phyloP scores from a whole-genome alignment of 148 eudicot genomes.

The Vaccinium darrowii region DNA sequence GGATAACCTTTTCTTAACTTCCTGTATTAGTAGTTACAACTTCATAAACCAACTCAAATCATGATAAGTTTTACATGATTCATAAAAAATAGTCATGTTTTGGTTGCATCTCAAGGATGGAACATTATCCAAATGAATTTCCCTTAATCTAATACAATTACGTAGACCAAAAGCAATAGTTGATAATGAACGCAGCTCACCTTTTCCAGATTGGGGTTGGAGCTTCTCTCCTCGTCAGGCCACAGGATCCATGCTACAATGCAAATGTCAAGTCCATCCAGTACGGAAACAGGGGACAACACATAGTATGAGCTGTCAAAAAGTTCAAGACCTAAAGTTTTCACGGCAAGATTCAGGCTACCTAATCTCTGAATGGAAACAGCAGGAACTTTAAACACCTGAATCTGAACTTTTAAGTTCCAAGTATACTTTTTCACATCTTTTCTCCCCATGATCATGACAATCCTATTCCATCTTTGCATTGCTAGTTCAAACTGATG shows the following conservation, averaged over 20 bases:
- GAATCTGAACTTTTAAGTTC: conserved; percentile 80
- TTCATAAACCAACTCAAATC: conserved; percentile 9
- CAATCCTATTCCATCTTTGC: conserved; percentile 69
- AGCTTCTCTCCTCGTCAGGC: conserved; percentile 94
- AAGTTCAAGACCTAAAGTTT: conserved; percentile 50
- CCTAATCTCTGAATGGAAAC: conserved; percentile 60
- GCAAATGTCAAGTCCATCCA: conserved; percentile 64
- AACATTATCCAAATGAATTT: background rate
- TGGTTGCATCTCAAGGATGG: background rate
- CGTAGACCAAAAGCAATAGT: background rate
- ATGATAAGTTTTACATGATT: background rate
- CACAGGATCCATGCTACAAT: conserved; percentile 91
- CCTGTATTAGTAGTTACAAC: conserved; percentile 45
- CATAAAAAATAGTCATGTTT: background rate
- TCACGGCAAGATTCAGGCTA: conserved; percentile 45
- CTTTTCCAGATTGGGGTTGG: conserved; percentile 89
- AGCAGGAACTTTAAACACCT: conserved; percentile 73
- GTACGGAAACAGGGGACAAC: conserved; percentile 43
- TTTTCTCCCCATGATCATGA: conserved; percentile 48
- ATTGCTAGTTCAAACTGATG: conserved; percentile 45
- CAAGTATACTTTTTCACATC: conserved; percentile 67
- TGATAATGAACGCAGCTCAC: conserved; percentile 32
- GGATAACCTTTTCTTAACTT: conserved; percentile 79
- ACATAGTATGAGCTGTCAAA: conserved; percentile 60
- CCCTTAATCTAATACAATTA: background rate